A percentile compares a stretch with the other conserved stretches of the same genome.
Conservation (phyloP, 257 asterid species). For the Nicotiana undulata region DNA sequence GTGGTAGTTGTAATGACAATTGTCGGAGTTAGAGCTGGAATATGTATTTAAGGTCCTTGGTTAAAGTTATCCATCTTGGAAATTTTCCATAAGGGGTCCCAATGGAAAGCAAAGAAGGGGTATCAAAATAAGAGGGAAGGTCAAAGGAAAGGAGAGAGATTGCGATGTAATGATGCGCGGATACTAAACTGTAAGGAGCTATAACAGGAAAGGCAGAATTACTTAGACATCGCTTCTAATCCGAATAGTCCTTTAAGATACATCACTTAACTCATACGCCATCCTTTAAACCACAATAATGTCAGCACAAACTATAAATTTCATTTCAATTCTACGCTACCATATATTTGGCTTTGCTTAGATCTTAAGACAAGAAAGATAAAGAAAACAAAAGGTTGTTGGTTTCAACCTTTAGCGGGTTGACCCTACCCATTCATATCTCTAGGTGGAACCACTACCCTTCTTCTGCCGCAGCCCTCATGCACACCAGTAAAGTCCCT, state of each 20-base stretch:
- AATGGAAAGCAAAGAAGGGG: background rate
- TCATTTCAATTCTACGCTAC: background rate
- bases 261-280: background rate
- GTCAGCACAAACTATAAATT: background rate
- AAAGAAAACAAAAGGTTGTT: background rate
- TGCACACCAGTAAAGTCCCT: background rate
- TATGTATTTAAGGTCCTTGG: background rate
- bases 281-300: background rate
- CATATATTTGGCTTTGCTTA: background rate
- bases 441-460: background rate
- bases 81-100: background rate
- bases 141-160: background rate
- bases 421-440: background rate
- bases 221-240: background rate
- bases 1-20: background rate
- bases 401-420: background rate
- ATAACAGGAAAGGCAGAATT: background rate
- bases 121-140: background rate
- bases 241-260: background rate
- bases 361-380: background rate
- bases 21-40: background rate
- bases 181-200: background rate
- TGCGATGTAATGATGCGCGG: background rate
- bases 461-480: background rate
- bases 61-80: background rate